Base-by-base conservation (phyloP, 805 yeast genomes). In the Myxozyma neotropica region DNA sequence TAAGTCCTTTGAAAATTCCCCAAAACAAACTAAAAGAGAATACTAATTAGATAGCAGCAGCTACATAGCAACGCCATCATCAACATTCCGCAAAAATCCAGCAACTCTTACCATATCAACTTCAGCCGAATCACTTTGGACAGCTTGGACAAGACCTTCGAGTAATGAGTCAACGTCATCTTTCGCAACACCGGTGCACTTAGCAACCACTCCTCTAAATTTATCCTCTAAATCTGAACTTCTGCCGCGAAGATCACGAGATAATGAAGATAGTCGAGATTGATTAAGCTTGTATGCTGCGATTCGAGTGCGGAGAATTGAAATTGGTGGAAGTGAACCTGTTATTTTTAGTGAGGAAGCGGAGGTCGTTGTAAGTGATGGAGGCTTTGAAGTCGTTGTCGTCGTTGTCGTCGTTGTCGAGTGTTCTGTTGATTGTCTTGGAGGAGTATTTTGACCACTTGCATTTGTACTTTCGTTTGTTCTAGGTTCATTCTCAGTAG, bases 101-200 rank as follows among this genome's bases (percentile, higher is more conserved):
- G 82, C 78, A 15, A 81, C 82, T 38, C 83, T 71, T 24, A 80
- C 80, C 68, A 83, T 78, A 69, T 83, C 87, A 38, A 83, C 82
- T 61, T 83, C 86, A 62, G 82, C 87, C 1, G 89, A 87, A 70
- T 87, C 92, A 62, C 93, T 87, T 64, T 92, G 96, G 4, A 93
- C 97, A 19, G 97, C 96, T 69, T 86, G 88, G 33, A 94, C 83
- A 52, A 93, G 78, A 3, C 93, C 96, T 65, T 89, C 94, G 51
- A 93, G 78, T 67, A 94, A 80, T 55, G 80, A 82, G 71, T 89
- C 96, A 33, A 94, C 95, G 63, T 85, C 86, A 54, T 81, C 82
- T 55, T 87, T 88, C 48, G 85, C 91, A 27, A 90, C 93, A 26
- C 94, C 94, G 2, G 96, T 88, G 76, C 98, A 92, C 53, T 90